Percentiles rank a stretch among this genome's conserved stretches.
Conservation (phyloP, 208 protist genomes). For the Borovskyia barvae region DNA sequence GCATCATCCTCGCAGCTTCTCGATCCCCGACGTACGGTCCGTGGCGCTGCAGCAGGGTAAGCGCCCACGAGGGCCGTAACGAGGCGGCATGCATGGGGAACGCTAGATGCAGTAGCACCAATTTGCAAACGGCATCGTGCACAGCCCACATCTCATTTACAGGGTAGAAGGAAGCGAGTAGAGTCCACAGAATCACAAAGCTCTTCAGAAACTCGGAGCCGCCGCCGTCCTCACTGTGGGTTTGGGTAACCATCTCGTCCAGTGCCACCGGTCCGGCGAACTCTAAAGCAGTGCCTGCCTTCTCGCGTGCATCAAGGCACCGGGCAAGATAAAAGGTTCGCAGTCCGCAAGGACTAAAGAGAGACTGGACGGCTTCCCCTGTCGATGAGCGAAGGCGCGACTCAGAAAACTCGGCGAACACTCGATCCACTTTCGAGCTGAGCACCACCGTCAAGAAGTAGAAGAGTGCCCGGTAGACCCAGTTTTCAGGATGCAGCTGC, state of each 20-base stretch:
- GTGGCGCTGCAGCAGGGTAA: constrained; percentile 58
- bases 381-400: constrained; percentile 7
- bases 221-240: constrained; percentile 4
- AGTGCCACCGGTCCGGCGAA: constrained; percentile 1
- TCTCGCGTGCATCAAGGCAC: constrained; percentile 3
- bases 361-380: constrained; percentile 8
- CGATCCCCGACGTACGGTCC: constrained; percentile 50
- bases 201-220: constrained; percentile 56
- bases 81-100: constrained; percentile 11
- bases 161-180: constrained; percentile 77
- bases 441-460: constrained; percentile 34
- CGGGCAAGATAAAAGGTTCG: constrained; percentile 17
- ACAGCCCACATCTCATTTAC: constrained; percentile 77
- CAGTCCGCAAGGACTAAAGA: constrained; percentile 27
- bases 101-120: constrained; percentile 52
- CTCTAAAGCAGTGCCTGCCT: neutral
- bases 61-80: constrained; percentile 26
- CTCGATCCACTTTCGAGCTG: constrained; percentile 28
- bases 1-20: constrained; percentile 38
- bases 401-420: constrained; percentile 1
- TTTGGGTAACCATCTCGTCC: constrained; percentile 12
- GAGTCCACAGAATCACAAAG: constrained; percentile 45
- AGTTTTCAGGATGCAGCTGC: constrained; percentile 55
- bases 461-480: constrained; percentile 67
- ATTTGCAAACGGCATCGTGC: constrained; percentile 62